Base-by-base conservation (phyloP, 2,329 filamentous ascomycete species). In the Sporothrix brasiliensis region DNA sequence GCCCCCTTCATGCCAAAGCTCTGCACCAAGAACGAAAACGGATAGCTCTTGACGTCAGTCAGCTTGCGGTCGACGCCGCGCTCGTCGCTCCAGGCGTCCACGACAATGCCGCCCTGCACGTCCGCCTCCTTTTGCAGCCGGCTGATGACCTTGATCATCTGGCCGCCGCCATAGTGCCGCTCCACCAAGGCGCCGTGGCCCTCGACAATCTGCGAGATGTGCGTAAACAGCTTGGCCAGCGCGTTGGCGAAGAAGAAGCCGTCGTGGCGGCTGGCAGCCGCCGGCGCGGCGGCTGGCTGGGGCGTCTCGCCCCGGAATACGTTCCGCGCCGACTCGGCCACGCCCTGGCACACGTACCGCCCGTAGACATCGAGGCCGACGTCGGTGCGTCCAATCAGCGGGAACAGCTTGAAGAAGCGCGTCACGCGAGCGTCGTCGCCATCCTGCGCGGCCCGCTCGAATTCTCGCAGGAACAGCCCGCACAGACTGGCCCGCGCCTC, bases 361-460 rank as follows among this genome's bases (percentile, higher is more conserved):
- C 95, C 95, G 79, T 99, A 99, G 3, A 97, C 92, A 80, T 99
- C 94, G 70, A 99, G 80, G 0, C 95, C 95, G 9, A 94, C 92
- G 69, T 97, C 92, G 2, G 92, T 90, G 72, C 94, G 87, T 16
- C 92, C 94, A 77, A 99, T 97, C 49, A 99, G 83, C 19, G 95
- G 95, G 76, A 99, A 99, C 50, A 99, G 84, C 82, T 99, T 99
- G 83, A 99, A 99, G 83, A 99, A 99, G 54, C 95, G 86, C 1
- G 95, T 97, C 68, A 99, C 92, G 78, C 92, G 93, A 30, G 92
- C 87, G 3, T 92, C 93, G 76, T 98, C 94, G n/a, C 88, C 91
- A 54, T 95, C 93, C 73, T 88, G 86, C 1, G 94, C 92, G 0
- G 95, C 95, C 79, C 91, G 95, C 76, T 98, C 93, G 76, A 99